Conservation (phyloP, 2,329 filamentous ascomycete species). For the Alternaria brassicicola region DNA sequence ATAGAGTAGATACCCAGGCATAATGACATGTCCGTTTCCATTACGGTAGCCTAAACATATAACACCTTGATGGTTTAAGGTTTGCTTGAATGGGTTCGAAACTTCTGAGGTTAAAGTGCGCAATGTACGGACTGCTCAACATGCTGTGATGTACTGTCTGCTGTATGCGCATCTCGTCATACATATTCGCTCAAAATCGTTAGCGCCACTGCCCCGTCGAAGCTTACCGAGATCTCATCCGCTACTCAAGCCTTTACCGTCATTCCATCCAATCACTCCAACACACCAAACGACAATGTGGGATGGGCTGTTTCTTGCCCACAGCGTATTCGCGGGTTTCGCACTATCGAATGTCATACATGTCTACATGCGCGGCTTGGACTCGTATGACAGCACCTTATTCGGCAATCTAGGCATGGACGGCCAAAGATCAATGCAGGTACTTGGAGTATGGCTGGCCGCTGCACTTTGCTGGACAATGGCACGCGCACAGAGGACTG, state of each 20-base stretch:
- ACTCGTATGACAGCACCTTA: background rate
- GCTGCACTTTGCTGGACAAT: background rate
- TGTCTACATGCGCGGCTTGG: background rate
- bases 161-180: background rate
- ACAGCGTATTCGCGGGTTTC: background rate
- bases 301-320: background rate
- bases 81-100: background rate
- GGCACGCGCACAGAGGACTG: background rate
- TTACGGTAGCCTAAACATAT: background rate
- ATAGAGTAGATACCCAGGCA: constrained; percentile 1
- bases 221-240: background rate
- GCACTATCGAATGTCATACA: background rate
- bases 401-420: background rate
- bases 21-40: background rate
- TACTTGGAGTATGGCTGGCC: background rate
- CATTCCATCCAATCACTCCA: background rate
- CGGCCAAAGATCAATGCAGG: background rate
- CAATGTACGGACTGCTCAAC: background rate
- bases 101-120: no score
- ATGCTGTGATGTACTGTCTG: background rate
- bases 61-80: background rate
- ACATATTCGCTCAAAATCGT: background rate
- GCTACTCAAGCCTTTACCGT: background rate
- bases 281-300: background rate
- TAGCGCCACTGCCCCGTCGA: background rate